Evolutionary conservation across 139 green algal species (phyloP), one percentile per base, ranked within the genome.

Genomic region (Micractinium conductrix): DNA sequence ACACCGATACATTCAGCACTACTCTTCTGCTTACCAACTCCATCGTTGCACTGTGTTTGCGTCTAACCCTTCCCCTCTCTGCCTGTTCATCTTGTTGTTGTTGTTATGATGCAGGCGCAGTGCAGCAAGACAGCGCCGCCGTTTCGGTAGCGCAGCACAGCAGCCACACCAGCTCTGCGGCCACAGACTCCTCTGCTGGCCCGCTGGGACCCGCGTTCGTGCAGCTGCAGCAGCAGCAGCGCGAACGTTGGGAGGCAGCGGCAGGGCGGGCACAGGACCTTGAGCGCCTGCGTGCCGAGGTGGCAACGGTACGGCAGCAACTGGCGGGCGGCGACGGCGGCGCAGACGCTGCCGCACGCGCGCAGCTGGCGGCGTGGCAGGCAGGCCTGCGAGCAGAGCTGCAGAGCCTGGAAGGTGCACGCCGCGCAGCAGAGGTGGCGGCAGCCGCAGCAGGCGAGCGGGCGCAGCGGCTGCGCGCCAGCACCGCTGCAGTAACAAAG

Each of bases 191-290:
- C 6, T 62, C 19, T 21, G 53, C 42, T 19, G 28, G 74, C 1
- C 8, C 53, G n/a, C 55, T 82, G 37, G 16, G 55, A 16, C 24
- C 40, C 5, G 76, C 76, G 24, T 55, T 82, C 12, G 40, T 19
- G 2, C 43, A 55, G 76, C 28, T 82, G 76, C 76, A 73, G 38
- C 76, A n/a, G 38, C 58, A 82, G 76, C 76, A 82, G 58, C 68
- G 33, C 38, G 38, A 53, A 38, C 24, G 55, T 24, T 82, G 76
- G 76, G 38, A 71, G 40, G 76, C 28, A 10, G 58, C 58, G 8
- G 55, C 42, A 14, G 24, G 55, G 14, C 55, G 76, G 4, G 53
- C 30, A 58, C 38, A 55, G 38, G 58, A 55, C 38, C 76, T 82
- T 38, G 9, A 82, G 42, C 37, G 16, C 14, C 76, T 82, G 58